Percentiles rank a stretch among this genome's conserved stretches.
Conservation (phyloP, 306 rosid species). For the Fagus crenata region DNA sequence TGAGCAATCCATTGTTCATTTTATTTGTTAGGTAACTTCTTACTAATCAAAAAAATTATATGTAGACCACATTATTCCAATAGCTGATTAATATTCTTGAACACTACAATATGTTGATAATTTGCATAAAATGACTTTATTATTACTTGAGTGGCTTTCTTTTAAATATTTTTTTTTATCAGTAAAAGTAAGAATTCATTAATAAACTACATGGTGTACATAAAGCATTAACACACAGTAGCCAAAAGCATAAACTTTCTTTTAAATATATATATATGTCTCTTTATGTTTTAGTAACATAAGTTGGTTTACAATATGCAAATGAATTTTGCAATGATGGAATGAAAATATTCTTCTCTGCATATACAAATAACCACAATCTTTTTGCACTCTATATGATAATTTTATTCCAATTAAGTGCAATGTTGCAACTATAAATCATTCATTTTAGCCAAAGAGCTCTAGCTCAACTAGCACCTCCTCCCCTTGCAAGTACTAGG, state of each 20-base stretch:
- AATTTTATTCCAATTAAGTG: not conserved
- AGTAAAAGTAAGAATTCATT: not conserved
- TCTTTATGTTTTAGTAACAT: not conserved
- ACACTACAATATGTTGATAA: not conserved
- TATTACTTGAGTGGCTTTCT: not conserved
- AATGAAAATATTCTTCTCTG: not conserved
- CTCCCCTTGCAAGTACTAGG: no score
- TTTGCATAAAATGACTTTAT: not conserved
- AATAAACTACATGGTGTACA: no score
- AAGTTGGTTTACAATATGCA: not conserved
- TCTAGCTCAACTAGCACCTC: no score
- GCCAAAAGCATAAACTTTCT: no score
- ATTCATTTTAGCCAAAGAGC: no score
- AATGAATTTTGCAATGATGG: not conserved
- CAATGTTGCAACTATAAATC: not conserved
- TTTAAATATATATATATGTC: no score
- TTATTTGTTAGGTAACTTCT: no score
- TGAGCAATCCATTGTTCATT: no score
- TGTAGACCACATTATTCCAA: no score
- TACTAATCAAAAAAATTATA: no score
- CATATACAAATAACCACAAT: not conserved
- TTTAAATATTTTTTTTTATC: not conserved
- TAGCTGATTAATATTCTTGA: no score
- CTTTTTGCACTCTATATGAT: not conserved
- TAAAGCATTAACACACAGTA: no score